A percentile compares a stretch with the other conserved stretches of the same genome.
These are phyloP conservation scores for Mortierella sp. DNA, from an alignment of 371 early-diverging fungal genomes.

Conservation along the genomic window DNA sequence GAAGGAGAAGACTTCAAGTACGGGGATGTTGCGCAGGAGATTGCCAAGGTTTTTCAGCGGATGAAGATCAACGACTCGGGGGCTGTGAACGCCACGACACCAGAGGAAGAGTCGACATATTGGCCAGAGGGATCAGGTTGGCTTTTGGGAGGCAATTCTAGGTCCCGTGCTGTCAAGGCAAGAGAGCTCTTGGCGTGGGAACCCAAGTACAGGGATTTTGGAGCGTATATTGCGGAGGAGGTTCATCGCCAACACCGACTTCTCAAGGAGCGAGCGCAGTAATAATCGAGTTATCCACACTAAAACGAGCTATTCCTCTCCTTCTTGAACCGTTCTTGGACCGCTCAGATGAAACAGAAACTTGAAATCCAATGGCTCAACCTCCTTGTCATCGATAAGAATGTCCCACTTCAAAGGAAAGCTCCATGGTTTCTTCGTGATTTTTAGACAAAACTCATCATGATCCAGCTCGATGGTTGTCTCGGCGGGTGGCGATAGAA, in stretches of 20 bases:
- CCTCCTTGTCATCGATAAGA: background rate
- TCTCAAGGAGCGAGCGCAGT: no score
- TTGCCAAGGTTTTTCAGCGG: conserved; percentile 37
- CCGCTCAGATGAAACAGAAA: conserved; percentile 9
- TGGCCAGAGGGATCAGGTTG: conserved; percentile 12
- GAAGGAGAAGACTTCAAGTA: conserved; percentile 49
- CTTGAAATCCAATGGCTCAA: conserved; percentile 17
- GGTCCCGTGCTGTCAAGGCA: conserved; percentile 33
- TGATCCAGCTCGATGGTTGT: conserved; percentile 6
- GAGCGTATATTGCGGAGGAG: conserved; percentile 24
- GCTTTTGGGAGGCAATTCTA: conserved; percentile 35
- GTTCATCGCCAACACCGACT: conserved; percentile 19
- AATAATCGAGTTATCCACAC: no score
- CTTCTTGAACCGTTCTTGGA: no score
- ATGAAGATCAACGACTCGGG: conserved; percentile 28
- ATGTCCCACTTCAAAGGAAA: conserved; percentile 21
- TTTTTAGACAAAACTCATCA: conserved; percentile 15
- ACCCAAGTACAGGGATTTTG: conserved; percentile 31
- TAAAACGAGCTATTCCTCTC: no score
- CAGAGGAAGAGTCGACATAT: conserved; percentile 17
- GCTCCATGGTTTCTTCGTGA: conserved; percentile 15
- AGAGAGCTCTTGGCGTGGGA: conserved; percentile 35
- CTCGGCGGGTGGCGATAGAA: conserved; percentile 11
- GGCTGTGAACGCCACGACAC: conserved; percentile 6
- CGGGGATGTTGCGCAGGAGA: conserved; percentile 40